A percentile compares a stretch with the other conserved stretches of the same genome.
phyloP scores from a whole-genome alignment of 768 basidiomycete genomes.

The Termitomyces sp. region DNA sequence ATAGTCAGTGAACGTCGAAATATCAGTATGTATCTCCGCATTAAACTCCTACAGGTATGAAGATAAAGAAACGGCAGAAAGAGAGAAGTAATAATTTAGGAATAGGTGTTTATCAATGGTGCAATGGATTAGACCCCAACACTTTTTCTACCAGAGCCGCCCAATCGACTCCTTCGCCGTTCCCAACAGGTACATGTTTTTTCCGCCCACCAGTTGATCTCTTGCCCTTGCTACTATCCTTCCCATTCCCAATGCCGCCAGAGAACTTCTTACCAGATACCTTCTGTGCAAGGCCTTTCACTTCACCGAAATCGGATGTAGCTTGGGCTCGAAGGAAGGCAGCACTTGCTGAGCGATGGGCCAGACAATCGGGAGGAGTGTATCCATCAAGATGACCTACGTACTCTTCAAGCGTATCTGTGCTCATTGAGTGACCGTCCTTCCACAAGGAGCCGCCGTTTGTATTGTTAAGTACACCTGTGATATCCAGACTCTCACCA shows the following conservation, averaged over 20 bases:
- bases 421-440: constrained; percentile 52
- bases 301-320: constrained; percentile 62
- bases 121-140: constrained; percentile 13
- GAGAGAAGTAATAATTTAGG: neutral
- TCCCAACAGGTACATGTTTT: constrained; percentile 21
- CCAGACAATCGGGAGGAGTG: constrained; percentile 50
- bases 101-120: neutral
- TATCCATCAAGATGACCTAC: constrained; percentile 46
- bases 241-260: constrained; percentile 24
- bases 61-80: neutral
- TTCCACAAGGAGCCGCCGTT: constrained; percentile 60
- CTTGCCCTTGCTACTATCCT: constrained; percentile 13
- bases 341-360: constrained; percentile 56
- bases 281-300: constrained; percentile 60
- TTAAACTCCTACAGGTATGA: neutral
- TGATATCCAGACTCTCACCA: constrained; percentile 83
- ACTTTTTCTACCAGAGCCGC: constrained; percentile 30
- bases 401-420: constrained; percentile 11
- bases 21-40: neutral
- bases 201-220: neutral
- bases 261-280: constrained; percentile 36
- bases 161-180: constrained; percentile 40
- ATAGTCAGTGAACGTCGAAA: neutral
- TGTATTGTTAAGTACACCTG: constrained; percentile 57
- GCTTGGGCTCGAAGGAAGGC: constrained; percentile 77